Percentiles rank a stretch among this genome's conserved stretches.
phyloP scores from a whole-genome alignment of 257 asterid genomes.

The Solanum clarkiae region DNA sequence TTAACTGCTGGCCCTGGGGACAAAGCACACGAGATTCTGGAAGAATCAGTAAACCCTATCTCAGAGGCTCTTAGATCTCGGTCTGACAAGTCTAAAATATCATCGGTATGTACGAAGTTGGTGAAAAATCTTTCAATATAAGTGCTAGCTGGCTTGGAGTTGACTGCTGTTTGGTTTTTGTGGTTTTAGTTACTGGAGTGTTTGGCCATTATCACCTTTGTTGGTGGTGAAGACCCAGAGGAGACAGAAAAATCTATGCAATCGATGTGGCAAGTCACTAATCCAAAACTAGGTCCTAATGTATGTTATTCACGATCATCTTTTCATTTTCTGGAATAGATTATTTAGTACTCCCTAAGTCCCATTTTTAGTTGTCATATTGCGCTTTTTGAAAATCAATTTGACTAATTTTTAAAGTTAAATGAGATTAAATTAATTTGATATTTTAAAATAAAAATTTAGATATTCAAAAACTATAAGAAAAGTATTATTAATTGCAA shows the following conservation, averaged over 20 bases:
- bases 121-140: not conserved
- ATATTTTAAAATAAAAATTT: too few relatives aligned
- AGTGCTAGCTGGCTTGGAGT: not conserved
- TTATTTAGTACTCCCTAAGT: too few relatives aligned
- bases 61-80: conserved; percentile 73
- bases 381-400: too few relatives aligned
- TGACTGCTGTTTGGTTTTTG: not conserved
- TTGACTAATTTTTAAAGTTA: too few relatives aligned
- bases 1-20: conserved; percentile 83
- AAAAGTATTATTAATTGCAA: too few relatives aligned
- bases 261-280: conserved; percentile 88
- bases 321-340: not conserved
- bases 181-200: conserved; percentile 66
- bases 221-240: conserved; percentile 90
- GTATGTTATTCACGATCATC: conserved; percentile 29
- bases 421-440: too few relatives aligned
- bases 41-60: conserved; percentile 71
- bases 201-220: conserved; percentile 72
- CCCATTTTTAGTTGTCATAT: too few relatives aligned
- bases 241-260: conserved; percentile 83
- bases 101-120: conserved; percentile 32
- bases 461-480: too few relatives aligned
- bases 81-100: conserved; percentile 49
- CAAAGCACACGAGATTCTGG: conserved; percentile 79
- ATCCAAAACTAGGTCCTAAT: conserved; percentile 85